Evolutionary conservation across 2,329 filamentous ascomycete species (phyloP), one percentile per base, ranked within the genome.

Genomic region (Stachybotrys chartarum): DNA sequence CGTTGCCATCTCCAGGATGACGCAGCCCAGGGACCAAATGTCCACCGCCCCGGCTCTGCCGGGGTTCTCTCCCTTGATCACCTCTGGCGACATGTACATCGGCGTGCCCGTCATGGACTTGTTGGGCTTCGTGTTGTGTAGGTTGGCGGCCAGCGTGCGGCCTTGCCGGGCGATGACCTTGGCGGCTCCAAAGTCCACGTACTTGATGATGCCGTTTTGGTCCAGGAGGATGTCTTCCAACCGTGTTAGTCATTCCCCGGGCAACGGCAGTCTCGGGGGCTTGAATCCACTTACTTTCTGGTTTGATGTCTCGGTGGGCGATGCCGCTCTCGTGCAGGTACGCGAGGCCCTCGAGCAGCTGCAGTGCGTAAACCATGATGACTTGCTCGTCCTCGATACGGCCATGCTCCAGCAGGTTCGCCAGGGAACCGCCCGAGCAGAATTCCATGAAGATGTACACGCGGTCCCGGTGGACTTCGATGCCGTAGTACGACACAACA

Each of bases 381-480:
- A 97, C 92, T 55, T 92, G 94, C 70, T 99, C 94, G 67, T 97
- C 95, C 75, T 97, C 94, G 60, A 99, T 97, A 46, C 94, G 88
- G 12, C 94, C 94, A 67, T 99, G 93, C 70, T 99, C 94, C 47
- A 99, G 78, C 53, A 99, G 76, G 52, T 84, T 88, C 47, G 94
- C 92, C 51, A 99, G 79, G 16, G 93, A 97, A 18, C 94, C 94
- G 53, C 94, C 93, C 5, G 91, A 95, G 71, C 94, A 99, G 72
- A 96, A 97, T 72, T 99, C 94, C 94, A 99, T 99, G 70, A 99
- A 99, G 62, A 99, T 97, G 72, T 97, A 99, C n/a, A 99, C 94
- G 68, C 96, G 94, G 78, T 99, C 94, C 59, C 94, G 85, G 72
- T 99, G 94, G 3, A 97, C 94, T 71, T 99, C 94, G 66, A 99